Evolutionary conservation across 257 asterid genomes (phyloP).

Genomic region (Scutellaria baicalensis): DNA sequence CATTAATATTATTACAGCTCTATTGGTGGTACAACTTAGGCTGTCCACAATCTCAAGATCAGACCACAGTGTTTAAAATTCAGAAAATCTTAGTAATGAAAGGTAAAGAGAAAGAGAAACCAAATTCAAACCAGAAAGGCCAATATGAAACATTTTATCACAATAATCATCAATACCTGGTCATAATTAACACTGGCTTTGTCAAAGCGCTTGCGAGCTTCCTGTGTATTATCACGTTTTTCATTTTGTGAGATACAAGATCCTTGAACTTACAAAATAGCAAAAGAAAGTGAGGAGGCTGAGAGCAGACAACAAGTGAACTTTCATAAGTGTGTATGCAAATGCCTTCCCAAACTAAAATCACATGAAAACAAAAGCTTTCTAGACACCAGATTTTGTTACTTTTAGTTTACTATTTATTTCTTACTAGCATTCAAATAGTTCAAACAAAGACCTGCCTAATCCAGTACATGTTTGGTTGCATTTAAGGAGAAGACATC

Average conservation of each 20-base stretch:
- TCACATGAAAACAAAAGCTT: conserved; percentile 1
- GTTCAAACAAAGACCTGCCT: background rate
- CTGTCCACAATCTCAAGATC: conserved; percentile 1
- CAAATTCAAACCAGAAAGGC: background rate
- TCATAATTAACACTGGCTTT: conserved; percentile 83
- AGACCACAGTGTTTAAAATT: conserved; percentile 3
- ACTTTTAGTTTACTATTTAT: background rate
- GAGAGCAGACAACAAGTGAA: background rate
- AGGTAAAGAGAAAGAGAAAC: background rate
- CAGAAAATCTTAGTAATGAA: background rate
- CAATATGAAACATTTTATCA: background rate
- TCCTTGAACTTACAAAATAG: background rate
- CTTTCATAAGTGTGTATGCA: background rate
- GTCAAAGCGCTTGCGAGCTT: conserved; percentile 96
- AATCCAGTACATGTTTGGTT: too few species aligned
- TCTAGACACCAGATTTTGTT: background rate
- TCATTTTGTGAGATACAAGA: conserved; percentile 19
- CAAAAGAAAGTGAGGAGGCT: background rate
- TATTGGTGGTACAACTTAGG: conserved; percentile 6
- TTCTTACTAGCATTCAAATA: background rate
- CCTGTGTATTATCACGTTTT: conserved; percentile 48
- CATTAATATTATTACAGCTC: background rate
- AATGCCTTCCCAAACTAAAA: conserved; percentile 1
- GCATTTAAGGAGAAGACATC: too few species aligned
- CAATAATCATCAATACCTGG: conserved; percentile 51